These are phyloP conservation scores for Phytophthora parvispora DNA, from an alignment of 352 stramenopile species.

Conservation along the genomic window DNA sequence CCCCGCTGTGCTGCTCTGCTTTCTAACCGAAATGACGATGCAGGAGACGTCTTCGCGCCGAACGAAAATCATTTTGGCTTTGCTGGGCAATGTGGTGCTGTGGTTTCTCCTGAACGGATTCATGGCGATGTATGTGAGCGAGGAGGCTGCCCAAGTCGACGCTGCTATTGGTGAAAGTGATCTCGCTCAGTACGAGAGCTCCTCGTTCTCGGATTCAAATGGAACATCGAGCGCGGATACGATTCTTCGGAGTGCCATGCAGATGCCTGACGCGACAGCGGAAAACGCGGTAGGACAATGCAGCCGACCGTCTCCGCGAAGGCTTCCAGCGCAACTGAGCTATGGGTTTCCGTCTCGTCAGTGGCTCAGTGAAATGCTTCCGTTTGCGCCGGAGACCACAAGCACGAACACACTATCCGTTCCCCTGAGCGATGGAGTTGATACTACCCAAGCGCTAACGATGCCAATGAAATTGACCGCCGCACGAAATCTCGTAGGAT, in stretches of 20 bases:
- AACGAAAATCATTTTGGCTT: conserved; percentile 33
- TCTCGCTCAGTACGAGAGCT: conserved; percentile 20
- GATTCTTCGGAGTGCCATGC: conserved; percentile 49
- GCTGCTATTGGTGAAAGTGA: conserved; percentile 42
- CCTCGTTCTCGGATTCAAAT: neutral
- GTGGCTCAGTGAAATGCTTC: conserved; percentile 54
- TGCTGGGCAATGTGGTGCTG: conserved; percentile 50
- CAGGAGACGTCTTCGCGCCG: conserved; percentile 38
- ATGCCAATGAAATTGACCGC: conserved; percentile 41
- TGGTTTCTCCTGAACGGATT: conserved; percentile 81
- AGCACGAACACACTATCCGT: conserved; percentile 33
- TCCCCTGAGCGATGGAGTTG: conserved; percentile 15
- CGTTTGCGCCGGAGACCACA: conserved; percentile 34
- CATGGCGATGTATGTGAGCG: conserved; percentile 60
- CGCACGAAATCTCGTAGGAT: conserved; percentile 39
- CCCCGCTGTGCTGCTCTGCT: conserved; percentile 64
- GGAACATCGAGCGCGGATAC: conserved; percentile 33
- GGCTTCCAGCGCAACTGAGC: conserved; percentile 48
- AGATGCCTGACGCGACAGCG: conserved; percentile 28
- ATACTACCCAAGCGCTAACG: neutral
- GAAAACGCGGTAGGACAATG: conserved; percentile 42
- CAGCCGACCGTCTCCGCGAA: conserved; percentile 47
- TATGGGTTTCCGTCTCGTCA: conserved; percentile 62
- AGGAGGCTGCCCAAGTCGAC: conserved; percentile 29
- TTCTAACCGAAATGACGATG: conserved; percentile 65